These are phyloP conservation scores for Lentinula sp. DNA, from an alignment of 768 basidiomycete species.

Conservation along the genomic window DNA sequence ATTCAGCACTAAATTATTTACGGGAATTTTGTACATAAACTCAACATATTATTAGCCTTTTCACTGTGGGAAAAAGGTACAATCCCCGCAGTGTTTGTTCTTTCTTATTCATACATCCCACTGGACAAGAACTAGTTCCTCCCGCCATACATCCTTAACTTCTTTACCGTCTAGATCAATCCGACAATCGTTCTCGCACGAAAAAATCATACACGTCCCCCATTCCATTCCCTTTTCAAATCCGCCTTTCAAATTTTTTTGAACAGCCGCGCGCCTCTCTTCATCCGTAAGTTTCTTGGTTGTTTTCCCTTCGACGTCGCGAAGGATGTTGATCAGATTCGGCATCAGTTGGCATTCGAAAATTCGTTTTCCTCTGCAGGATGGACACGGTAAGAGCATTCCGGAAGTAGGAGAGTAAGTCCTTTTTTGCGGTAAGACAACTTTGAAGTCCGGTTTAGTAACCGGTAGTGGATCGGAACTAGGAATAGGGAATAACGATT, in stretches of 20 bases:
- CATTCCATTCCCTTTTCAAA: conserved; percentile 76
- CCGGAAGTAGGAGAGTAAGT: conserved; percentile 40
- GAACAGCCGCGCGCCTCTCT: conserved; percentile 60
- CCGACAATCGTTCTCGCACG: conserved; percentile 79
- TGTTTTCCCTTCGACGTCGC: conserved; percentile 18
- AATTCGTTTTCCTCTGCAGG: conserved; percentile 59
- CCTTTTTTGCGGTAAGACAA: conserved; percentile 39
- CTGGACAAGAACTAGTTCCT: conserved; percentile 71
- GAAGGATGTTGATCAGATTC: conserved; percentile 78
- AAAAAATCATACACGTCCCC: conserved; percentile 89
- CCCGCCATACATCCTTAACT: conserved; percentile 55
- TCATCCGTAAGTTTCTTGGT: conserved; percentile 49
- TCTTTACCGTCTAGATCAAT: conserved; percentile 32
- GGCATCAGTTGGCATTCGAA: conserved; percentile 98
- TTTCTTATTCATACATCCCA: conserved; percentile 52
- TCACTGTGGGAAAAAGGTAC: too few relatives aligned
- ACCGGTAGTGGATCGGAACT: conserved; percentile 38
- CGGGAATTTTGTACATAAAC: too few relatives aligned
- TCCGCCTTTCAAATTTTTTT: conserved; percentile 43
- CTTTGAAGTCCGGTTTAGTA: conserved; percentile 56
- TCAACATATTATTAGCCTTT: too few relatives aligned
- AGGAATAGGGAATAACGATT: conserved; percentile 65
- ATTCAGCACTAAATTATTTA: too few relatives aligned
- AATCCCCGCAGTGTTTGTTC: too few relatives aligned
- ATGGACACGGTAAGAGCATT: conserved; percentile 56